Evolutionary conservation across 1,284 basidiomycete species (phyloP), one percentile per base, ranked within the genome.

Genomic region (Heterobasidion irregulare): DNA sequence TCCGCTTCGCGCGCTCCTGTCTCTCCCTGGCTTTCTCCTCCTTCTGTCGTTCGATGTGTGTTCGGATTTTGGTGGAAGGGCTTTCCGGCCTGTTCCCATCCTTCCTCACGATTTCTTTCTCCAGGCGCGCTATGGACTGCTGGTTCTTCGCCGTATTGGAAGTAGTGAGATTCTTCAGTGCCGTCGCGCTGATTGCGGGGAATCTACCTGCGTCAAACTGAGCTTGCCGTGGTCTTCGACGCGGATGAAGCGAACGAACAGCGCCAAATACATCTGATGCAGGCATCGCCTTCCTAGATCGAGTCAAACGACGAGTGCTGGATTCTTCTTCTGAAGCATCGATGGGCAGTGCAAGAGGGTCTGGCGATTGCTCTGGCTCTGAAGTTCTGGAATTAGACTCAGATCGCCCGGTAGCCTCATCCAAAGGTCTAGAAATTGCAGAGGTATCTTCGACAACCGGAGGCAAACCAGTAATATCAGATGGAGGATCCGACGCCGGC

Each of bases 71-170:
- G 50, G 86, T 82, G 16, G 76, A 80, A 2, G 90, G 91, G 65
- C 87, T 92, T 56, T 87, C 88, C 10, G 92, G 92, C 54, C 92
- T 71, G 18, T 73, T 70, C 26, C 90, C 90, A 38, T 82, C 76
- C 63, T 80, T 85, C 48, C 83, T 77, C 34, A 94, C 71, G 19
- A 93, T 77, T 66, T 86, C 79, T 48, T 75, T 84, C 66, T 84
- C 77, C 38, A 88, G 66, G 56, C 74, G 78, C 3, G 75, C 74
- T 33, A 83, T 62, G 54, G 83, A 86, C 50, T 75, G 71, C 68
- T 91, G 85, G 61, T 91, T 91, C 64, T 72, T 79, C 49, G 72
- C 68, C 4, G 88, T 91, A 65, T 91, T 90, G 38, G 79, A 75
- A 15, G 73, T 75, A 6, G 88, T 91, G 51, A 91, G 74, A 34